phyloP scores from a whole-genome alignment of 2,329 filamentous ascomycete species.

The Trichophyton schoenleinii region DNA sequence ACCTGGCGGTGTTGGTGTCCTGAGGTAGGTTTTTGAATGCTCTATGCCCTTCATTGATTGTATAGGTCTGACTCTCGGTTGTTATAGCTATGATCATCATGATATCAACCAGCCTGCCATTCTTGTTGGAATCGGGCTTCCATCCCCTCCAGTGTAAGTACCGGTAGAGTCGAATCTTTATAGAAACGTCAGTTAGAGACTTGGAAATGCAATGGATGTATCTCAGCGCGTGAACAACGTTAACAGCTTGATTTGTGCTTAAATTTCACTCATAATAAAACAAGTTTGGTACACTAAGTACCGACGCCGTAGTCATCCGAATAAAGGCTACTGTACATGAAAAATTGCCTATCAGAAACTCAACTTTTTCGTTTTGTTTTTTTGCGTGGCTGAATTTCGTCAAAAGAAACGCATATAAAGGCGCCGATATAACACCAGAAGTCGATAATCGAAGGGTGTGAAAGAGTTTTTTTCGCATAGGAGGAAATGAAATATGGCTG shows the following conservation, averaged over 20 bases:
- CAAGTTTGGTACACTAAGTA: not conserved
- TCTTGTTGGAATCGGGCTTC: constrained; percentile 7
- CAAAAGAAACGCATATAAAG: not conserved
- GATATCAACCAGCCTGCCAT: constrained; percentile 7
- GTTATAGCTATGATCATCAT: constrained; percentile 1
- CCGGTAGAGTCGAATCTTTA: not conserved
- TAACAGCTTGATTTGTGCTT: not conserved
- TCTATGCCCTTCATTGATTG: not conserved
- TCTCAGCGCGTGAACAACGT: not conserved
- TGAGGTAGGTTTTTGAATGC: not conserved
- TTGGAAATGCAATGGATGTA: not conserved
- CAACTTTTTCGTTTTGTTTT: not conserved
- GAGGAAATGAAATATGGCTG: not conserved
- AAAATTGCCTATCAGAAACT: not conserved
- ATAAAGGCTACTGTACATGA: constrained; percentile 1
- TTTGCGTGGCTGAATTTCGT: not conserved
- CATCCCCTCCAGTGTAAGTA: not conserved
- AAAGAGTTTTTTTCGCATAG: not conserved
- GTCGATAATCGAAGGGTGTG: constrained; percentile 1
- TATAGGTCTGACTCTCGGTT: not conserved
- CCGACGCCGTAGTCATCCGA: not conserved
- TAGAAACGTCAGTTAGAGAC: not conserved
- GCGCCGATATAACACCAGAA: not conserved
- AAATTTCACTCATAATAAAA: constrained; percentile 1
- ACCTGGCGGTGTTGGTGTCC: constrained; percentile 5